These are phyloP conservation scores for Simmondsia chinensis DNA, from an alignment of 148 eudicot species.

Conservation along the genomic window DNA sequence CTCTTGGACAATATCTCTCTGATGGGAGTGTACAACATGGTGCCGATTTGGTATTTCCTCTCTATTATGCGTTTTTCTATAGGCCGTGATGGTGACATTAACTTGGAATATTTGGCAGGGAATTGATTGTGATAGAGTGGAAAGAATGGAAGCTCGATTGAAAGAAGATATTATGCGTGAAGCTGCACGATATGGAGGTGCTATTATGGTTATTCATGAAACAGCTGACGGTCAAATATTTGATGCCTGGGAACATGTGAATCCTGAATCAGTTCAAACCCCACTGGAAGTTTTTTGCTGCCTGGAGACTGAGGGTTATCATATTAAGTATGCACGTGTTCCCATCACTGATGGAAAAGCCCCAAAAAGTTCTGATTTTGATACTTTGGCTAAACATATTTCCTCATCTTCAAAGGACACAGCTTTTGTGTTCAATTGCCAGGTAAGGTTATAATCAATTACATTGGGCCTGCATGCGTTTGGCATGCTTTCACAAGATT, in stretches of 20 bases:
- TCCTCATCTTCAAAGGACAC: conserved; percentile 71
- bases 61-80: no score
- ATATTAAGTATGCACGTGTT: conserved; percentile 88
- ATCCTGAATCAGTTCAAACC: conserved; percentile 58
- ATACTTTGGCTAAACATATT: conserved; percentile 60
- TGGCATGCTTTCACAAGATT: no score
- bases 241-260: conserved; percentile 89
- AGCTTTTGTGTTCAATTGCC: conserved; percentile 97
- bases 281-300: conserved; percentile 78
- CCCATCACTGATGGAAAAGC: conserved; percentile 99
- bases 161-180: conserved; percentile 85
- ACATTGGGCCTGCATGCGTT: no score
- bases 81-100: background rate
- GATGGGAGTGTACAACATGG: no score
- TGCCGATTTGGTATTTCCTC: no score
- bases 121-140: conserved; percentile 85
- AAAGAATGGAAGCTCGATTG: conserved; percentile 89
- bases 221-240: conserved; percentile 74
- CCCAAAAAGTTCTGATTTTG: conserved; percentile 96
- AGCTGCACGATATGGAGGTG: conserved; percentile 71
- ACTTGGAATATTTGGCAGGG: conserved; percentile 32
- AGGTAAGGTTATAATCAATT: no score
- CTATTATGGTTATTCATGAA: conserved; percentile 95
- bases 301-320: conserved; percentile 69
- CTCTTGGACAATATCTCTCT: no score